phyloP scores from a whole-genome alignment of 2,329 filamentous ascomycete species.

The Neonectria coccinea region DNA sequence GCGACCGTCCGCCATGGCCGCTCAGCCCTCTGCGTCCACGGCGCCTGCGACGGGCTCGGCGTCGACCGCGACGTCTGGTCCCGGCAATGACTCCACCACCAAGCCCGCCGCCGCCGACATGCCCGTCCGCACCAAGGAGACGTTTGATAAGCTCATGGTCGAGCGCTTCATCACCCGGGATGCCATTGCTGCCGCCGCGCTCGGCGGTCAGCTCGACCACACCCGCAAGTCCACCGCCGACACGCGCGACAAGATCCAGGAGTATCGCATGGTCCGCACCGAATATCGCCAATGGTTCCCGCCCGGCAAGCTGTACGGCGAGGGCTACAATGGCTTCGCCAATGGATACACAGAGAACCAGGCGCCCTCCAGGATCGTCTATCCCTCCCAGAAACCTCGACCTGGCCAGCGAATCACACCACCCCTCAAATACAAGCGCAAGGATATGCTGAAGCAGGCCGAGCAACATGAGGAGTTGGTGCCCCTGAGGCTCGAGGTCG shows the following conservation, averaged over 20 bases:
- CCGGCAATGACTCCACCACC: slow-evolving; percentile 46
- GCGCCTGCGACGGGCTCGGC: slow-evolving; percentile 49
- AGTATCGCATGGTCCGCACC: slow-evolving; percentile 72
- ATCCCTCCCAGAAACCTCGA: slow-evolving; percentile 80
- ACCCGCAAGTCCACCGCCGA: slow-evolving; percentile 69
- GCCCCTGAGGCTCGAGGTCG: slow-evolving; percentile 90
- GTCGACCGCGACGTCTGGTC: slow-evolving; percentile 48
- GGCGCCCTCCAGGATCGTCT: slow-evolving; percentile 77
- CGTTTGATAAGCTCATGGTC: slow-evolving; percentile 65
- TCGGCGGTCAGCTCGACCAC: slow-evolving; percentile 63
- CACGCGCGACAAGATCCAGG: slow-evolving; percentile 75
- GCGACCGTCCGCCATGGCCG: slow-evolving; percentile 56
- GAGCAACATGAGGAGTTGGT: slow-evolving; percentile 93
- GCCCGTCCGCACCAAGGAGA: slow-evolving; percentile 66
- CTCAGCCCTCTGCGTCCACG: slow-evolving; percentile 54
- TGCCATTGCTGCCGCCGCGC: slow-evolving; percentile 64
- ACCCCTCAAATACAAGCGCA: slow-evolving; percentile 78
- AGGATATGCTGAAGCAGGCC: slow-evolving; percentile 85
- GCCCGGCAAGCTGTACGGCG: slow-evolving; percentile 70
- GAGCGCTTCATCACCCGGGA: slow-evolving; percentile 67
- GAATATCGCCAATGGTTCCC: slow-evolving; percentile 68
- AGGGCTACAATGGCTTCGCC: slow-evolving; percentile 88
- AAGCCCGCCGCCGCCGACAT: slow-evolving; percentile 44
- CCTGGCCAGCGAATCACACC: slow-evolving; percentile 82
- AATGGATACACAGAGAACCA: slow-evolving; percentile 85